phyloP scores from a whole-genome alignment of 139 green algal genomes.

The Chlorella sp. region DNA sequence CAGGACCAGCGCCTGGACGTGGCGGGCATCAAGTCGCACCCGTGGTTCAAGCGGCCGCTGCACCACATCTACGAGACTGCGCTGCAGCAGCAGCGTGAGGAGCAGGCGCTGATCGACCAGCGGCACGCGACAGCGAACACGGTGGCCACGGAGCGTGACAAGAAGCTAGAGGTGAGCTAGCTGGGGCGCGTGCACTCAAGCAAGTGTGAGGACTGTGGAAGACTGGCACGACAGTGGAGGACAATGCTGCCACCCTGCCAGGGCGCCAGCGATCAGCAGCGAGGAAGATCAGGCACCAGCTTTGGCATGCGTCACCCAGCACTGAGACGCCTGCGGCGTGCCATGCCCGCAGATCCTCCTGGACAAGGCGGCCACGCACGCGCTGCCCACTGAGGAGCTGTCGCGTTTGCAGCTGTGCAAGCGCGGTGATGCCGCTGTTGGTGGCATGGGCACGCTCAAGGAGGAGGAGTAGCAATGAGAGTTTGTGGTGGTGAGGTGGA shows the following conservation, averaged over 20 bases:
- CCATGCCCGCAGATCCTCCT: constrained; percentile 19
- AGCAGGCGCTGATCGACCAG: constrained; percentile 29
- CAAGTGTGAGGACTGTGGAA: background rate
- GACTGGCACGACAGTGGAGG: background rate
- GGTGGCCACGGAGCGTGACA: constrained; percentile 37
- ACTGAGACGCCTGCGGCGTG: background rate
- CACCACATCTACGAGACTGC: constrained; percentile 16
- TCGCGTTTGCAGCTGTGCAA: constrained; percentile 22
- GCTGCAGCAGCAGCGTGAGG: constrained; percentile 17
- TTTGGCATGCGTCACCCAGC: background rate
- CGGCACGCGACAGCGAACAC: constrained; percentile 15
- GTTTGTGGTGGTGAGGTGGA: too few species aligned
- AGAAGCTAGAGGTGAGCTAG: constrained; percentile 29
- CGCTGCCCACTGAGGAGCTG: constrained; percentile 25
- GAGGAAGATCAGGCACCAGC: background rate
- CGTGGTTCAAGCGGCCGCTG: constrained; percentile 44
- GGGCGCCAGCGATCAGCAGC: background rate
- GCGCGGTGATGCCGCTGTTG: background rate
- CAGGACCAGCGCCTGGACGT: constrained; percentile 44
- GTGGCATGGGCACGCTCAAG: background rate
- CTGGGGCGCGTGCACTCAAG: too few species aligned
- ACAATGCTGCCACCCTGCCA: background rate
- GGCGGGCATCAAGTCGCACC: constrained; percentile 38
- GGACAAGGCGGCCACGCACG: constrained; percentile 15
- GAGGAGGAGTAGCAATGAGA: background rate